phyloP scores from a whole-genome alignment of 192 early-diverging fungal genomes.

The Geosiphon pyriformis region DNA sequence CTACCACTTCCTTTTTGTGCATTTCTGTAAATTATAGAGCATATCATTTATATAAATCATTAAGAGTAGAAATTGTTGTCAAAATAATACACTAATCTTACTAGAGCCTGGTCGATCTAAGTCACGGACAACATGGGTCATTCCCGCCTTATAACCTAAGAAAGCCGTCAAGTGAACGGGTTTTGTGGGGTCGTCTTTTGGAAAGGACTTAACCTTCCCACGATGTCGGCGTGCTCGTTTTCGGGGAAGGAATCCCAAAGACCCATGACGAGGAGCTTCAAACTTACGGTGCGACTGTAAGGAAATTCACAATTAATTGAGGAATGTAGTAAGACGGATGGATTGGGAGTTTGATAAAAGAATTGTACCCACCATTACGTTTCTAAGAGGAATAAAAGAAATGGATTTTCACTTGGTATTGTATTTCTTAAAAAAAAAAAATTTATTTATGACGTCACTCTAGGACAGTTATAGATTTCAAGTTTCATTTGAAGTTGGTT shows the following conservation, averaged over 20 bases:
- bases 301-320: not conserved
- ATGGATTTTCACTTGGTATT: no score
- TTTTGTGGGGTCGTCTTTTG: constrained; percentile 92
- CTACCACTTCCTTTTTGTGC: constrained; percentile 99
- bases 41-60: not conserved
- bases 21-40: constrained; percentile 57
- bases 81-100: no score
- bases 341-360: not conserved
- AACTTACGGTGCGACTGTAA: constrained; percentile 88
- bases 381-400: no score
- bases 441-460: no score
- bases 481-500: no score
- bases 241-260: constrained; percentile 72
- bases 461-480: no score
- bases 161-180: constrained; percentile 98
- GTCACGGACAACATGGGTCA: constrained; percentile 99
- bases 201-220: constrained; percentile 98
- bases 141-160: constrained; percentile 99
- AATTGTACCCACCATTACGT: not conserved
- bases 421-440: no score
- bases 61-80: no score
- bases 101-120: constrained; percentile 97
- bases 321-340: not conserved
- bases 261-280: constrained; percentile 94
- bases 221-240: constrained; percentile 91